Percentiles rank a stretch among this genome's conserved stretches.
These are phyloP conservation scores for Starmera dryadoides DNA, from an alignment of 805 yeast species.

Conservation along the genomic window DNA sequence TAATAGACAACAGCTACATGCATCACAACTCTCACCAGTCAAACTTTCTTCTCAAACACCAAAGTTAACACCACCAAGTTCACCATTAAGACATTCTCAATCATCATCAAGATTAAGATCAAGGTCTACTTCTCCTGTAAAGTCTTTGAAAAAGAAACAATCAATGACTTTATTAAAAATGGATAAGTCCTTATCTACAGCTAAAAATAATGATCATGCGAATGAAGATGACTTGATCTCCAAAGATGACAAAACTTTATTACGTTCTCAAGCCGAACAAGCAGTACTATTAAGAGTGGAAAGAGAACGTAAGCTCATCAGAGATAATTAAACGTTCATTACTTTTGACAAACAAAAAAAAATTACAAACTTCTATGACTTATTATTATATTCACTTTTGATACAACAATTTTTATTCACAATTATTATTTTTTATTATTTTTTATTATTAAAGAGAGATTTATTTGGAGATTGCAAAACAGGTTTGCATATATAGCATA, in stretches of 20 bases:
- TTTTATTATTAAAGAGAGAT: too few species aligned
- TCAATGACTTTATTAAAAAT: constrained; percentile 18
- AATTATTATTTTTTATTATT: too few species aligned
- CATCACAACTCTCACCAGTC: constrained; percentile 10
- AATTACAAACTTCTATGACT: background rate
- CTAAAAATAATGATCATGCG: background rate
- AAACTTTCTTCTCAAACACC: constrained; percentile 5
- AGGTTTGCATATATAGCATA: too few species aligned
- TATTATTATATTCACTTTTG: too few species aligned
- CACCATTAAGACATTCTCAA: constrained; percentile 4
- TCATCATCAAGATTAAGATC: constrained; percentile 15
- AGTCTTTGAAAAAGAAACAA: constrained; percentile 18
- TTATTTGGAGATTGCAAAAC: too few species aligned
- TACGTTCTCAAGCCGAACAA: constrained; percentile 16
- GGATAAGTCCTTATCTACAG: constrained; percentile 12
- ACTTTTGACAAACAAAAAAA: background rate
- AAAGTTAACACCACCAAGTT: constrained; percentile 8
- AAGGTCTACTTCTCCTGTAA: constrained; percentile 17
- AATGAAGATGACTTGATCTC: constrained; percentile 9
- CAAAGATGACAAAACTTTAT: constrained; percentile 10
- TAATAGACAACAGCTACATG: background rate
- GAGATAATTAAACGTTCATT: background rate
- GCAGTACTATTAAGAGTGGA: constrained; percentile 20
- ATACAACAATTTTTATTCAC: background rate
- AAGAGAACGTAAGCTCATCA: constrained; percentile 14